Base-by-base conservation (phyloP, 257 asterid species). In the Penstemon barbatus region DNA sequence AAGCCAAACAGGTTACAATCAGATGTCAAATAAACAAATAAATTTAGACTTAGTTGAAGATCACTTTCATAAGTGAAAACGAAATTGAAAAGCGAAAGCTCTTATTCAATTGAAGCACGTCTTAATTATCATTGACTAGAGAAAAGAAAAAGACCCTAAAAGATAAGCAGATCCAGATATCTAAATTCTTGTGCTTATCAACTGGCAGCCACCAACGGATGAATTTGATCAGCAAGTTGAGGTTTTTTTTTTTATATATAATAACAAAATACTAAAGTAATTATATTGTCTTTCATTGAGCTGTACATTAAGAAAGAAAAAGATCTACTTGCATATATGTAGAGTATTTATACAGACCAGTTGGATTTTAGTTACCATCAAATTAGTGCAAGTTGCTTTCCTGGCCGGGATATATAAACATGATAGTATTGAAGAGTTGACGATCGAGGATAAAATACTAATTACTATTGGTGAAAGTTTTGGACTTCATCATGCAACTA, bases 71-170 rank as follows among this genome's bases (percentile, higher is more conserved):
- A 9, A 54, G 36, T 3, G 37, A 54, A 54, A 54, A 54, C 11
- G 37, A 54, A 18, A 54, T 54, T 15, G 33, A 54, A 54, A n/a
- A 12, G 25, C 36, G 6, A n/a, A 54, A n/a, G 5, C 36, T 54
- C 59, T 6, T 18, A 13, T 54, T 18, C 59, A 54, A 54, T 54
- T 54, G 59, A 25, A 5, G 59, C 59, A 54, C 59, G 59, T 54
- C 8, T 54, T 18, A 4, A 25, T 54, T 9, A 25, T 54, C 5
- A 54, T 7, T n/a, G 4, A n/a, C 8, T 33, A 53, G 2, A 2
- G 33, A 25, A 25, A 25, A 25, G 15, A 7, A 54, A 54, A 54
- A n/a, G 33, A 12, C 7, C 8, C 15, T 54, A 54, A 54, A 49
- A 49, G 55, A 54, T 54, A 54, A 54, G 59, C 59, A 54, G 36